phyloP scores from a whole-genome alignment of 140 eudicot species.

The Senecio squalidus region DNA sequence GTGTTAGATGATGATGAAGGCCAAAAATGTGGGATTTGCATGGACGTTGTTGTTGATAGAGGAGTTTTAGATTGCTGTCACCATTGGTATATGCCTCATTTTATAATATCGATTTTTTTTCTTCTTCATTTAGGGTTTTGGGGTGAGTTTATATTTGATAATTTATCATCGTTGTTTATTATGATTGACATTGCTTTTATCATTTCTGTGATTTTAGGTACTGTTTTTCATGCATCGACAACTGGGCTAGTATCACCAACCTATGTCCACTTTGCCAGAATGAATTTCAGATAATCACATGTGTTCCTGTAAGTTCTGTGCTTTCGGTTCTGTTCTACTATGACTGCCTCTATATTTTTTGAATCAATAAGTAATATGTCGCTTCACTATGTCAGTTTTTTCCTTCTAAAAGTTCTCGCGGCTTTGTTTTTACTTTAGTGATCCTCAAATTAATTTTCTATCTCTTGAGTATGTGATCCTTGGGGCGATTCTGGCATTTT shows the following conservation, averaged over 20 bases:
- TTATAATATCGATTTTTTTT: background rate
- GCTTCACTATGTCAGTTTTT: too few relatives aligned
- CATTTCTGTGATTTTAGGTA: conserved; percentile 56
- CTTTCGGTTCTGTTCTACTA: conserved; percentile 5
- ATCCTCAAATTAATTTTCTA: conserved; percentile 1
- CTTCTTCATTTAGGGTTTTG: background rate
- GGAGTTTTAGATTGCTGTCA: conserved; percentile 98
- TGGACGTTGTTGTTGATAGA: conserved; percentile 82
- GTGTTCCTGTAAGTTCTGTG: conserved; percentile 86
- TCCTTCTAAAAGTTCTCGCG: too few relatives aligned
- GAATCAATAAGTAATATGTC: background rate
- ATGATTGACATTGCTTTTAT: conserved; percentile 18
- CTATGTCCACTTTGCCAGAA: conserved; percentile 96
- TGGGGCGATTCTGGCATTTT: conserved; percentile 1
- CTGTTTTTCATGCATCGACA: conserved; percentile 95
- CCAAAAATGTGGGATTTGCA: conserved; percentile 95
- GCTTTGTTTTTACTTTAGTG: too few relatives aligned
- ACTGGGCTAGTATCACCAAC: conserved; percentile 96
- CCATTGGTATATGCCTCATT: conserved; percentile 55
- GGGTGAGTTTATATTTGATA: conserved; percentile 2
- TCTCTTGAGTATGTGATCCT: conserved; percentile 6
- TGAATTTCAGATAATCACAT: conserved; percentile 91
- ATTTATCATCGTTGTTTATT: conserved; percentile 1
- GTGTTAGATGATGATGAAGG: conserved; percentile 46
- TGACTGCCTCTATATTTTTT: background rate